Percentiles rank a stretch among this genome's conserved stretches.
Evolutionary conservation across 345 rosid species (phyloP).

Genomic region (Anastatica hierochuntica): DNA sequence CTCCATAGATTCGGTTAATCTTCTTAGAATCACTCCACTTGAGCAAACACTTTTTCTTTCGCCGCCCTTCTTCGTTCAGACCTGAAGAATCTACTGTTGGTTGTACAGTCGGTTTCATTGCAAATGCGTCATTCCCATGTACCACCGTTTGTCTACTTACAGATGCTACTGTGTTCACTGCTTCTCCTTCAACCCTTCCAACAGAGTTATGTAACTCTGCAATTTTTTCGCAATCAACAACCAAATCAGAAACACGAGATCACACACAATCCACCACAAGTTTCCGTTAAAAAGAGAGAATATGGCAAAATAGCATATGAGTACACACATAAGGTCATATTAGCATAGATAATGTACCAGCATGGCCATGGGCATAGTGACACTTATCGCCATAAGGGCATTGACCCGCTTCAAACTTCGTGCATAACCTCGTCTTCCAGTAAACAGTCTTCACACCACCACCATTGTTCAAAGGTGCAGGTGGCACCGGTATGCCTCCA

Average conservation of each 20-base stretch:
- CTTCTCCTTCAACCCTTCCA: conserved; percentile 57
- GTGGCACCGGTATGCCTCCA: conserved; percentile 16
- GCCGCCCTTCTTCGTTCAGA: conserved; percentile 38
- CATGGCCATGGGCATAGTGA: conserved; percentile 87
- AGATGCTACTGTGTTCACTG: conserved; percentile 18
- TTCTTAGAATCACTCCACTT: conserved; percentile 83
- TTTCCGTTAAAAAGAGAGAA: not conserved
- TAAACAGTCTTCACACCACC: conserved; percentile 46
- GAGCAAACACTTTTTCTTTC: conserved; percentile 51
- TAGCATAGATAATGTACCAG: conserved; percentile 40
- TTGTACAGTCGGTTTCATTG: conserved; percentile 22
- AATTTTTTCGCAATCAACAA: conserved; percentile 13
- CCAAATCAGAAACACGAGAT: conserved; percentile 2
- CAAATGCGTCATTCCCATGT: conserved; percentile 31
- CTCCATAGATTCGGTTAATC: conserved; percentile 75
- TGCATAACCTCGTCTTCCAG: conserved; percentile 89
- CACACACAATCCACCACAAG: conserved; percentile 8
- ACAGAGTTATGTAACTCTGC: conserved; percentile 48
- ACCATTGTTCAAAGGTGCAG: conserved; percentile 20
- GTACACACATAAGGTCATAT: not conserved
- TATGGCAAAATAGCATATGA: too few species aligned
- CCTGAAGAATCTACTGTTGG: conserved; percentile 24
- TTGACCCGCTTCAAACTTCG: conserved; percentile 71
- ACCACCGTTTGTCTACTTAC: conserved; percentile 32
- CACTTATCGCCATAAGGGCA: conserved; percentile 92